A percentile compares a stretch with the other conserved stretches of the same genome.
These are phyloP conservation scores for Xanthoconium purpureum DNA, from an alignment of 768 basidiomycete genomes.

Conservation along the genomic window DNA sequence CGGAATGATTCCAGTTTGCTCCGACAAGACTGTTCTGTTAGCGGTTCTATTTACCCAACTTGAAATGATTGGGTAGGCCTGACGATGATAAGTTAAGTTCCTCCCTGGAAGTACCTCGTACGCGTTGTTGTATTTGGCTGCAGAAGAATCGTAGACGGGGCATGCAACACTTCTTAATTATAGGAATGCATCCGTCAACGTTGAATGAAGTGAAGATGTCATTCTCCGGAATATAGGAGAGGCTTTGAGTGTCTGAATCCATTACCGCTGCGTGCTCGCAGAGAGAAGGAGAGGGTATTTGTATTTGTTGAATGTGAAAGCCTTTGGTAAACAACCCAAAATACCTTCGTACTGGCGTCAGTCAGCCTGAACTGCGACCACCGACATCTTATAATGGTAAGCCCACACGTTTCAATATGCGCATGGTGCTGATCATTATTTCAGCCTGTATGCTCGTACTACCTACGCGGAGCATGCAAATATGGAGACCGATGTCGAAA, in stretches of 20 bases:
- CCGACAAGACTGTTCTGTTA: background rate
- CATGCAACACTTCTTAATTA: too few species aligned
- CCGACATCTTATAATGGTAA: slow-evolving; percentile 17
- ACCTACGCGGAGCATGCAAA: slow-evolving; percentile 59
- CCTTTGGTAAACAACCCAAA: slow-evolving; percentile 11
- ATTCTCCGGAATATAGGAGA: background rate
- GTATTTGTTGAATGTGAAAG: slow-evolving; percentile 14
- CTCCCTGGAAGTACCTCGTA: too few species aligned
- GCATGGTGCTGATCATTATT: slow-evolving; percentile 1
- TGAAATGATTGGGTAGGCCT: background rate
- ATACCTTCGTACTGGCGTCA: background rate
- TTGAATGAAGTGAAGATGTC: background rate
- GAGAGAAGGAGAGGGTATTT: slow-evolving; percentile 4
- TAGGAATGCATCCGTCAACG: too few species aligned
- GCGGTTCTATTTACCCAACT: too few species aligned
- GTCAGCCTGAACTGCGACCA: background rate
- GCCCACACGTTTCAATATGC: background rate
- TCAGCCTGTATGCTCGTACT: slow-evolving; percentile 61
- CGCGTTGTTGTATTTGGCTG: too few species aligned
- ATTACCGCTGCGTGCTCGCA: too few species aligned
- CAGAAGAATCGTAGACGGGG: too few species aligned
- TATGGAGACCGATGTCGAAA: slow-evolving; percentile 66
- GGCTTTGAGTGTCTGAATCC: too few species aligned
- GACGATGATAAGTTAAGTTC: too few species aligned
- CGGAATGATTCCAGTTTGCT: background rate